A percentile compares a stretch with the other conserved stretches of the same genome.
These are phyloP conservation scores for Wickerhamomyces sp. DNA, from an alignment of 1,139 yeast species.

Conservation along the genomic window DNA sequence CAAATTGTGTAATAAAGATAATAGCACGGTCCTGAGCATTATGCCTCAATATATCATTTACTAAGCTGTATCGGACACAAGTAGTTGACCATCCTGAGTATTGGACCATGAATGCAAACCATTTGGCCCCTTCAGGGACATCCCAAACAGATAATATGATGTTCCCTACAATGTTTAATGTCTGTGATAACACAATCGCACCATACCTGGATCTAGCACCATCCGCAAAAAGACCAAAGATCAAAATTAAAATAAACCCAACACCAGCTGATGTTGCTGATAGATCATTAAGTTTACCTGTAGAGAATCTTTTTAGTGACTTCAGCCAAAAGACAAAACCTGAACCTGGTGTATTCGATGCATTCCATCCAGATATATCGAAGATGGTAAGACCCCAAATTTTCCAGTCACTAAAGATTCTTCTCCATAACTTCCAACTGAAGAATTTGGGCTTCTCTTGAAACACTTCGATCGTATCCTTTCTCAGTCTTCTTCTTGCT, in stretches of 20 bases:
- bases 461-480: constrained; percentile 11
- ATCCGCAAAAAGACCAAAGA: constrained; percentile 25
- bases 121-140: constrained; percentile 27
- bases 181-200: constrained; percentile 39
- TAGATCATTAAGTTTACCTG: constrained; percentile 28
- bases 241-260: constrained; percentile 29
- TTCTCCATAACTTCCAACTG: constrained; percentile 35
- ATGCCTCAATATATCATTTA: constrained; percentile 31
- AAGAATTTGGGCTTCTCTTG: constrained; percentile 23
- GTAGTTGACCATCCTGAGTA: constrained; percentile 32
- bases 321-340: constrained; percentile 33
- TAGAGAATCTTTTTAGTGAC: constrained; percentile 26
- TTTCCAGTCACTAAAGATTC: constrained; percentile 44
- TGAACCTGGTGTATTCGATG: constrained; percentile 33
- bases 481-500: constrained; percentile 23
- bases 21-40: constrained; percentile 32
- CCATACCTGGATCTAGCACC: constrained; percentile 29
- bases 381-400: constrained; percentile 41
- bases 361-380: constrained; percentile 54
- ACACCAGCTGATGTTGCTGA: constrained; percentile 30
- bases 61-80: constrained; percentile 32
- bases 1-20: constrained; percentile 31
- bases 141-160: constrained; percentile 43
- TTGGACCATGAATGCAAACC: constrained; percentile 32
- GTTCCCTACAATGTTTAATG: constrained; percentile 33